Conservation (phyloP, 768 basidiomycete genomes). For the Amanita thiersii region DNA sequence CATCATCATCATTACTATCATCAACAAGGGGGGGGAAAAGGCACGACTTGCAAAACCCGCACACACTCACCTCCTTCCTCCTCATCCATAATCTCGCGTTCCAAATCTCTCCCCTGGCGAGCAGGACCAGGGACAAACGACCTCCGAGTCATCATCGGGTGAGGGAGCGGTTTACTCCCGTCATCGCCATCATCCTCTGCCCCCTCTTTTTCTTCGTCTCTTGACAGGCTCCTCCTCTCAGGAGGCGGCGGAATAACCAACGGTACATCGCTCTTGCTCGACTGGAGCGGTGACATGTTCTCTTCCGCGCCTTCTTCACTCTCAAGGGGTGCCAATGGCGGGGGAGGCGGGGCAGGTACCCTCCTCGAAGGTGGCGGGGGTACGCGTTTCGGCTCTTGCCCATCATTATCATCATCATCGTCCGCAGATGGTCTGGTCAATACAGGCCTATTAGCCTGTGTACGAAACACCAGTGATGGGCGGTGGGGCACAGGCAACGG, state of each 20-base stretch:
- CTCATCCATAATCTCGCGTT: conserved; percentile 46
- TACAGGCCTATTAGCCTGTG: conserved; percentile 16
- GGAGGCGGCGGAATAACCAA: conserved; percentile 16
- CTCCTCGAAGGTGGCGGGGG: conserved; percentile 4
- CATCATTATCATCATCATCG: conserved; percentile 6
- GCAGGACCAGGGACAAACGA: conserved; percentile 19
- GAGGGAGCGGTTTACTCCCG: conserved; percentile 11
- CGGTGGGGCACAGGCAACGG: neutral
- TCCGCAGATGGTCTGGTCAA: conserved; percentile 7
- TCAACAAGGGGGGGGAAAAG: too few species aligned
- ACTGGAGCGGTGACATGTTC: conserved; percentile 21
- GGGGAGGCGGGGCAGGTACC: conserved; percentile 3
- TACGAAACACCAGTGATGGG: neutral
- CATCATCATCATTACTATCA: conserved; percentile 5
- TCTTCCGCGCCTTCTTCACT: neutral
- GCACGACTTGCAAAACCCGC: too few species aligned
- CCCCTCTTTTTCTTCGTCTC: neutral
- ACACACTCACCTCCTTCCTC: conserved; percentile 49
- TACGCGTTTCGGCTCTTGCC: conserved; percentile 2
- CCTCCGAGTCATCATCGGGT: conserved; percentile 11
- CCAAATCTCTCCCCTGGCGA: conserved; percentile 17
- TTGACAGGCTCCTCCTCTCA: neutral
- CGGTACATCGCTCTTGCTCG: conserved; percentile 21
- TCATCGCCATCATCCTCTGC: conserved; percentile 10
- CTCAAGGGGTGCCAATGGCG: neutral